phyloP scores from a whole-genome alignment of 2,329 filamentous ascomycete genomes.

The Thermothelomyces thermophilus region DNA sequence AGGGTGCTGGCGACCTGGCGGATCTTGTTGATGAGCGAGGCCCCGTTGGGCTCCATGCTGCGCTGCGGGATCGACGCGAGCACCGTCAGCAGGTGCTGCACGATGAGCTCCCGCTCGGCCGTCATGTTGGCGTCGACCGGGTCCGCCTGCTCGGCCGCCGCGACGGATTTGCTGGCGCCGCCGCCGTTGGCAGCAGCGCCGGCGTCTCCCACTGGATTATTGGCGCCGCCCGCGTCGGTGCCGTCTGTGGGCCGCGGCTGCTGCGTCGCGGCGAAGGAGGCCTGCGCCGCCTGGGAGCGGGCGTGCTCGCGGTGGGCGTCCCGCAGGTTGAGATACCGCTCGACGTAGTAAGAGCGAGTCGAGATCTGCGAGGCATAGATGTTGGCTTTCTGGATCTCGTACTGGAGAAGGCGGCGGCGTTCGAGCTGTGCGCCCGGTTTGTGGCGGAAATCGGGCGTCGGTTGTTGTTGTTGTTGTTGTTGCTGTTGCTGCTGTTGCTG shows the following conservation, averaged over 20 bases:
- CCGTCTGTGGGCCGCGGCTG: constrained; percentile 25
- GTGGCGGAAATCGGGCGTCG: constrained; percentile 45
- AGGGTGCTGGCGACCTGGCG: constrained; percentile 77
- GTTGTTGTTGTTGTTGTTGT: constrained; percentile 34
- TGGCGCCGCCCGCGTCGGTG: not conserved
- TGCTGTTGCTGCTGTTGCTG: constrained; percentile 28
- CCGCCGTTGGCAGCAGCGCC: constrained; percentile 29
- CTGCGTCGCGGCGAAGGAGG: constrained; percentile 27
- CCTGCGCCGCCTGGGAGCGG: constrained; percentile 35
- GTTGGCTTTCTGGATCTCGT: constrained; percentile 88
- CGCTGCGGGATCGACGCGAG: constrained; percentile 73
- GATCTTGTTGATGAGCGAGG: constrained; percentile 72
- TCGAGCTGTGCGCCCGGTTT: constrained; percentile 43
- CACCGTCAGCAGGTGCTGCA: constrained; percentile 69
- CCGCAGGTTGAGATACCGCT: constrained; percentile 74
- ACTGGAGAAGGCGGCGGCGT: constrained; percentile 57
- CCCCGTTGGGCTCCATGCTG: constrained; percentile 69
- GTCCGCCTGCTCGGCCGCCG: constrained; percentile 33
- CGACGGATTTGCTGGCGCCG: constrained; percentile 17
- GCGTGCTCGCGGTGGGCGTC: constrained; percentile 50
- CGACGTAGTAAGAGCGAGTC: constrained; percentile 77
- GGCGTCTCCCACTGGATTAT: constrained; percentile 21
- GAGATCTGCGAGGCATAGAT: constrained; percentile 76
- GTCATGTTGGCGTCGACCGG: constrained; percentile 58
- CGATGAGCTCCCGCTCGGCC: constrained; percentile 71